A percentile compares a stretch with the other conserved stretches of the same genome.
Evolutionary conservation across 1,139 yeast species (phyloP).

Genomic region (Blastobotrys malaysiensis): DNA sequence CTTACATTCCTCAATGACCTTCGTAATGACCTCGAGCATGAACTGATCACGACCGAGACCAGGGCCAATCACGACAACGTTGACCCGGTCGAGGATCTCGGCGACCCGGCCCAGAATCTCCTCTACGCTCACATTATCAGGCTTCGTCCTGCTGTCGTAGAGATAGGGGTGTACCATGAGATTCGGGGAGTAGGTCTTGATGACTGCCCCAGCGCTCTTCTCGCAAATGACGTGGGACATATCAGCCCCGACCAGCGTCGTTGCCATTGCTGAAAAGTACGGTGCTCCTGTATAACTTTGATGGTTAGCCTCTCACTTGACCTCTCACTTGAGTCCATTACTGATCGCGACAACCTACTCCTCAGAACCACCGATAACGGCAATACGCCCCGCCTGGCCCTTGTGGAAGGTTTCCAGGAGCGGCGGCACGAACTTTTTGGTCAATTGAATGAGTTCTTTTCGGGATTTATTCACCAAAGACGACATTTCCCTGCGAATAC

Average conservation of each 20-base stretch:
- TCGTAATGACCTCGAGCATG: constrained; percentile 56
- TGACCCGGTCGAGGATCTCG: constrained; percentile 57
- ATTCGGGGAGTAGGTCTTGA: constrained; percentile 86
- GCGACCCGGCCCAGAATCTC: constrained; percentile 52
- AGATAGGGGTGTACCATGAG: constrained; percentile 94
- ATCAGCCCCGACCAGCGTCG: constrained; percentile 83
- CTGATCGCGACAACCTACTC: constrained; percentile 40
- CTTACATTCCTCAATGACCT: constrained; percentile 53
- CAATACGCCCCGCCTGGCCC: constrained; percentile 89
- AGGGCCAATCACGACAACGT: constrained; percentile 85
- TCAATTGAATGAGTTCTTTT: constrained; percentile 24
- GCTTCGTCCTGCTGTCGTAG: constrained; percentile 29
- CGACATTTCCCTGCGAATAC: not conserved
- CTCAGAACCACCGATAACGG: constrained; percentile 89
- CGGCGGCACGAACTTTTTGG: constrained; percentile 67
- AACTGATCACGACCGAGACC: constrained; percentile 81
- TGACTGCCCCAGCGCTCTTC: constrained; percentile 65
- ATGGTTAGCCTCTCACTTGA: no score
- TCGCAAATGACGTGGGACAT: constrained; percentile 86
- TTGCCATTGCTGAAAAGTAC: constrained; percentile 77
- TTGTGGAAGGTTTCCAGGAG: constrained; percentile 67
- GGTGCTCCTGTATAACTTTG: constrained; percentile 95
- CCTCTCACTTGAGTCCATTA: no score
- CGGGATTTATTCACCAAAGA: constrained; percentile 4
- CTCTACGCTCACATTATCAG: constrained; percentile 21